Conservation (phyloP, 768 basidiomycete genomes). For the Tubosaeta brunneosetosa region DNA sequence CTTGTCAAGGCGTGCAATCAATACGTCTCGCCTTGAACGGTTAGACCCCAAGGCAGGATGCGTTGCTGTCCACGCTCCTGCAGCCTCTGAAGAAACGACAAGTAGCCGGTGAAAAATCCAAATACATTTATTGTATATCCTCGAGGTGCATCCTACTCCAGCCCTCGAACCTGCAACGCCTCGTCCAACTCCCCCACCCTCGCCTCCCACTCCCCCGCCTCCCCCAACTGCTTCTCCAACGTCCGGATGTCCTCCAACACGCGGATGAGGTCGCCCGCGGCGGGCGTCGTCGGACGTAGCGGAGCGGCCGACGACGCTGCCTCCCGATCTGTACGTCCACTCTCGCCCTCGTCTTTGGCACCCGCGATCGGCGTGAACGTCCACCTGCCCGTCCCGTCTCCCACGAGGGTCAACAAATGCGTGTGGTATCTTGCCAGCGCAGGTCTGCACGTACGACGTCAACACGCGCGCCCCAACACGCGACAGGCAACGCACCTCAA, state of each 20-base stretch:
- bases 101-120: background rate
- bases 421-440: slow-evolving; percentile 87
- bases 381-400: slow-evolving; percentile 70
- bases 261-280: slow-evolving; percentile 17
- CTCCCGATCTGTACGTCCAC: background rate
- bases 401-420: slow-evolving; percentile 73
- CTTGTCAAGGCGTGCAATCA: too few species aligned
- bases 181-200: slow-evolving; percentile 25
- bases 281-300: background rate
- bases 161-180: slow-evolving; percentile 18
- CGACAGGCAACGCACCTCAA: slow-evolving; percentile 49
- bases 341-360: background rate
- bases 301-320: background rate
- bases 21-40: too few species aligned
- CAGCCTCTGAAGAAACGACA: too few species aligned
- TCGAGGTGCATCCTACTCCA: background rate
- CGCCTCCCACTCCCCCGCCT: slow-evolving; percentile 24
- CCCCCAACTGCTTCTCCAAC: slow-evolving; percentile 22
- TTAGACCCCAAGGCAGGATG: too few species aligned
- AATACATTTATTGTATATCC: background rate
- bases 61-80: too few species aligned
- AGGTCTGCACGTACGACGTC: slow-evolving; percentile 47
- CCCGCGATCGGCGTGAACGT: slow-evolving; percentile 52
- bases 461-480: background rate
- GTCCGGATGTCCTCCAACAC: slow-evolving; percentile 26